These are phyloP conservation scores for Stephanodiscus minutulus DNA, from an alignment of 108 stramenopile species.

Conservation along the genomic window DNA sequence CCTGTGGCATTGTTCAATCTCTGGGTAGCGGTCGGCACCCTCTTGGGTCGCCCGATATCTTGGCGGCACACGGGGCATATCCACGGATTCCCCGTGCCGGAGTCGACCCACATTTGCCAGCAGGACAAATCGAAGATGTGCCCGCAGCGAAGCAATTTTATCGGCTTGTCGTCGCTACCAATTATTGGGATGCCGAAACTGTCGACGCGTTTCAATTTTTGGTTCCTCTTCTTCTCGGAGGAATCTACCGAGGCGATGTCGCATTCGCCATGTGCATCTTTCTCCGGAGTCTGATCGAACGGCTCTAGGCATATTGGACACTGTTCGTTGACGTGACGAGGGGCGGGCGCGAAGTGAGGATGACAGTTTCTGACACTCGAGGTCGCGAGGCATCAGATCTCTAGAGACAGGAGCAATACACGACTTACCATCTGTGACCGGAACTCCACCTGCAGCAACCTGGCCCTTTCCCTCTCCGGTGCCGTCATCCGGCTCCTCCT, in stretches of 20 bases:
- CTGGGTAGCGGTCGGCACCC: not conserved
- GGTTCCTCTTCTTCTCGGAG: slow-evolving; percentile 4
- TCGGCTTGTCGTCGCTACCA: slow-evolving; percentile 69
- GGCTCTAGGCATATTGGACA: slow-evolving; percentile 87
- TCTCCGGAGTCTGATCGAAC: slow-evolving; percentile 46
- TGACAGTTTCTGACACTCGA: not conserved
- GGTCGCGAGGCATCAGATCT: slow-evolving; percentile 15
- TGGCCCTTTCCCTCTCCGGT: slow-evolving; percentile 80
- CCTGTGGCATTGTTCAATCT: not conserved
- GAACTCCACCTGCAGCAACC: slow-evolving; percentile 65
- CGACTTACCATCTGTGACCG: slow-evolving; percentile 44
- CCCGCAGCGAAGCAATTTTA: slow-evolving; percentile 85
- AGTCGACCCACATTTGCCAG: slow-evolving; percentile 81
- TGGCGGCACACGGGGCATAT: slow-evolving; percentile 86
- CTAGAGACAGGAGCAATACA: slow-evolving; percentile 4
- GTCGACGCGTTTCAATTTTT: slow-evolving; percentile 58
- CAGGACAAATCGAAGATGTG: slow-evolving; percentile 89
- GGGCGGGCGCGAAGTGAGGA: not conserved
- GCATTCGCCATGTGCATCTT: not conserved
- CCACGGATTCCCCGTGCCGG: slow-evolving; percentile 78
- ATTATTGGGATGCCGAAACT: slow-evolving; percentile 68
- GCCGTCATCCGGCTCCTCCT: slow-evolving; percentile 55
- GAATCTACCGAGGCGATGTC: slow-evolving; percentile 8
- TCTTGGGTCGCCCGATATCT: slow-evolving; percentile 59
- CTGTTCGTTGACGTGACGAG: not conserved